These are phyloP conservation scores for Fomitopsis pinicola DNA, from an alignment of 1,284 basidiomycete genomes.

Conservation along the genomic window DNA sequence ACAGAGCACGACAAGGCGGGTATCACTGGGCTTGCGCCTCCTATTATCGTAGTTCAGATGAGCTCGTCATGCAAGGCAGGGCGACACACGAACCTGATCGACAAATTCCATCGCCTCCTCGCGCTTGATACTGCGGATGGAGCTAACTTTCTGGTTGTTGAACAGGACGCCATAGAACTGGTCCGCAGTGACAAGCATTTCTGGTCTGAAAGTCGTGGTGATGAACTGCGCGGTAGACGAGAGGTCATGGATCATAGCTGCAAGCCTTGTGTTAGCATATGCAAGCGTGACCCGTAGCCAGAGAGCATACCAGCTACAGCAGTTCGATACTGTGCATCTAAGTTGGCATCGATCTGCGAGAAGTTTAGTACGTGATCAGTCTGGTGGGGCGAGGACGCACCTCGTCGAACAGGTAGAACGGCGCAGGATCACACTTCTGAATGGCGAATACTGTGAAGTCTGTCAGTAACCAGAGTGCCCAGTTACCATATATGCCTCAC, in stretches of 20 bases:
- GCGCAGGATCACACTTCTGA: conserved; percentile 98
- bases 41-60: conserved; percentile 23
- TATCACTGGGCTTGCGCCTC: conserved; percentile 53
- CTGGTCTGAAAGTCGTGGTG: conserved; percentile 96
- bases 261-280: not conserved
- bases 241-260: conserved; percentile 93
- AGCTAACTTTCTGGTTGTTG: conserved; percentile 92
- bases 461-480: not conserved
- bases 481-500: conserved; percentile 33
- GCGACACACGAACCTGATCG: conserved; percentile 54
- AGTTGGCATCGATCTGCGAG: conserved; percentile 87
- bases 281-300: not conserved
- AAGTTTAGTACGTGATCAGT: not conserved
- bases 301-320: conserved; percentile 80
- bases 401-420: conserved; percentile 99
- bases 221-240: conserved; percentile 92
- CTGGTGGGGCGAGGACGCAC: conserved; percentile 30
- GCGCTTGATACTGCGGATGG: conserved; percentile 76
- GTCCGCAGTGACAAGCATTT: conserved; percentile 93
- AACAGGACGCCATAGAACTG: conserved; percentile 99
- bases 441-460: conserved; percentile 85
- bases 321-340: conserved; percentile 97
- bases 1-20: not conserved
- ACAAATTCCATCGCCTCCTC: conserved; percentile 90
- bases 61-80: not conserved